These are phyloP conservation scores for Mesembryanthemum crystallinum DNA, from an alignment of 148 eudicot genomes.

Conservation along the genomic window DNA sequence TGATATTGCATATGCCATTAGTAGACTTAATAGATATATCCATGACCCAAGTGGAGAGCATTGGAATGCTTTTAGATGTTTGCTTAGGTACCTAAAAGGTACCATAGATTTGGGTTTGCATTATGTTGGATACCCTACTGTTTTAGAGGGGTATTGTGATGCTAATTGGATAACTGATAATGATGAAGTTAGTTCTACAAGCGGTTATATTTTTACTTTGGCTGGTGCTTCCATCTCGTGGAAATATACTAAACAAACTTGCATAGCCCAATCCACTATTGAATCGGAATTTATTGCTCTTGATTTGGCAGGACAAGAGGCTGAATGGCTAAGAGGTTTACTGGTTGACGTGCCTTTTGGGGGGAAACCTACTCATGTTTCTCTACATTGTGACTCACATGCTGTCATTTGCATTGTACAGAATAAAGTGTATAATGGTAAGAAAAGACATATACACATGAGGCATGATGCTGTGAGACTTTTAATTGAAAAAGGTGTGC, in stretches of 20 bases:
- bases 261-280: neutral
- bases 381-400: neutral
- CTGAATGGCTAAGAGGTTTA: neutral
- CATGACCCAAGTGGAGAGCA: neutral
- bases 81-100: neutral
- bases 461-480: no score
- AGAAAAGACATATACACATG: no score
- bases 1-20: no score
- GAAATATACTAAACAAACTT: neutral
- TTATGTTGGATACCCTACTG: neutral
- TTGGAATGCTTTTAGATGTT: neutral
- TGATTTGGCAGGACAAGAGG: no score
- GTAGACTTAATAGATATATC: neutral
- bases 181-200: conserved; percentile 6
- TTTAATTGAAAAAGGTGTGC: neutral
- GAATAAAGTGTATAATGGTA: neutral
- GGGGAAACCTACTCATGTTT: neutral
- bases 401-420: neutral
- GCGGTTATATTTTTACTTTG: neutral
- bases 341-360: neutral
- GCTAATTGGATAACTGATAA: no score
- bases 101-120: neutral
- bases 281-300: no score
- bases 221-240: neutral
- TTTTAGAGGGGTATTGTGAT: neutral